phyloP scores from a whole-genome alignment of 306 rosid species.

The Malus domestica region DNA sequence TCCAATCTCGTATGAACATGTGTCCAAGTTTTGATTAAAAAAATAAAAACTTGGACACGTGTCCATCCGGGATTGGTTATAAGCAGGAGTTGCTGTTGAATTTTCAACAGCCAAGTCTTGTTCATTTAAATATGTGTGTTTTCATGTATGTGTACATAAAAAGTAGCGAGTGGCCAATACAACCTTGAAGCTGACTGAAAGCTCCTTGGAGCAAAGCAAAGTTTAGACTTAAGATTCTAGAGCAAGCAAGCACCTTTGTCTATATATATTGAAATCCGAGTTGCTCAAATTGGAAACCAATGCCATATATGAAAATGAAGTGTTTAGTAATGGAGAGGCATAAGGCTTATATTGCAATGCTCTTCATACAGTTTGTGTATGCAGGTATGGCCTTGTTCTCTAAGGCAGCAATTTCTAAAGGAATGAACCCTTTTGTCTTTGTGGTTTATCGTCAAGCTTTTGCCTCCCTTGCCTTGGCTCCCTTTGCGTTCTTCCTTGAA shows the following conservation, averaged over 20 bases:
- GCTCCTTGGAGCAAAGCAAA: not conserved
- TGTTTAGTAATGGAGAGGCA: not conserved
- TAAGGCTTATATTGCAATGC: slow-evolving; percentile 67
- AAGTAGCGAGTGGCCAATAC: not conserved
- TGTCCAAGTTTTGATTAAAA: too few relatives aligned
- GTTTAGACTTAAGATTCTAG: not conserved
- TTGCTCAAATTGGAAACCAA: not conserved
- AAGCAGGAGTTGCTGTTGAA: too few relatives aligned
- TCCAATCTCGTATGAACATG: too few relatives aligned
- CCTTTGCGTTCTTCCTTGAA: slow-evolving; percentile 71
- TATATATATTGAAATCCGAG: not conserved
- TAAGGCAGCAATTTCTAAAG: slow-evolving; percentile 73
- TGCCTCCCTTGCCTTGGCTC: slow-evolving; percentile 62
- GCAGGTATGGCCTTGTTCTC: slow-evolving; percentile 95
- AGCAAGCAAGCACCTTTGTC: not conserved
- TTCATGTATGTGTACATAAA: too few relatives aligned
- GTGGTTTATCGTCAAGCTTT: slow-evolving; percentile 90
- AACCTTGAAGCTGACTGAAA: not conserved
- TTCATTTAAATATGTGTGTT: too few relatives aligned
- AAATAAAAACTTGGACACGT: too few relatives aligned
- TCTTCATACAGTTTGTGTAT: slow-evolving; percentile 57
- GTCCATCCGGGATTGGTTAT: too few relatives aligned
- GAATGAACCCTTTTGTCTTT: slow-evolving; percentile 85
- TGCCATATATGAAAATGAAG: not conserved
- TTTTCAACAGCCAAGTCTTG: too few relatives aligned